Base-by-base conservation (phyloP, 1,139 yeast genomes). In the Kurtzmaniella quercitrusa region DNA sequence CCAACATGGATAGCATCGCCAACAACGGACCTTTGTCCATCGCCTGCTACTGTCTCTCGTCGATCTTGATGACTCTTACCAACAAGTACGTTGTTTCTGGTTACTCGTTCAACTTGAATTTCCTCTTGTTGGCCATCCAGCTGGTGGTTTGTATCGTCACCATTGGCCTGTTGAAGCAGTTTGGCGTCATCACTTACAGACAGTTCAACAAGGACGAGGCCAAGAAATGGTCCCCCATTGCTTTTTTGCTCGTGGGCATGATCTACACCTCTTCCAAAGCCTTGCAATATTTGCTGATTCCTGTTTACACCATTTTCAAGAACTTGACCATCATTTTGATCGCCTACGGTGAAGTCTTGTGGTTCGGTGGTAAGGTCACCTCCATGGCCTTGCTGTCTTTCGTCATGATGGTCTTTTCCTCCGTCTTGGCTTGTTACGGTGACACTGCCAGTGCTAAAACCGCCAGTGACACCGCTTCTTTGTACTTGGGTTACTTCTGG, bases 231-330 rank as follows among this genome's bases (percentile, higher is more conserved):
- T 81, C 88, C 51, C 98, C 98, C 46, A 90, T 93, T 58, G 94
- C 97, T 2, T 70, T 89, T 52, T 70, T 90, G 58, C 78, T 94
- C 61, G 98, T 91, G 38, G 73, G 81, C 46, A 93, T 93, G 98
- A 91, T 91, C 64, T 94, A 91, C 75, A 94, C 98, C 48, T 87
- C 95, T 40, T 87, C 96, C 48, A 93, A 90, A 76, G 97, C 98
- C 46, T 75, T 93, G 61, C 95, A 89, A 68, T 89, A 70, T 70
- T 80, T 93, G 62, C 76, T 93, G 44, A 93, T 93, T 49, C 98
- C 98, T 43, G 95, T 93, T 46, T 93, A 90, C 75, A 94, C 98
- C 54, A 93, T 93, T 58, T 93, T 94, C 82, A 93, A 94, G 77
- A 93, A 93, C 70, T 81, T 94, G 68, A 93, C 98, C 50, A 93